Conservation (phyloP, 1,284 basidiomycete species). For the Sparassis latifolia region DNA sequence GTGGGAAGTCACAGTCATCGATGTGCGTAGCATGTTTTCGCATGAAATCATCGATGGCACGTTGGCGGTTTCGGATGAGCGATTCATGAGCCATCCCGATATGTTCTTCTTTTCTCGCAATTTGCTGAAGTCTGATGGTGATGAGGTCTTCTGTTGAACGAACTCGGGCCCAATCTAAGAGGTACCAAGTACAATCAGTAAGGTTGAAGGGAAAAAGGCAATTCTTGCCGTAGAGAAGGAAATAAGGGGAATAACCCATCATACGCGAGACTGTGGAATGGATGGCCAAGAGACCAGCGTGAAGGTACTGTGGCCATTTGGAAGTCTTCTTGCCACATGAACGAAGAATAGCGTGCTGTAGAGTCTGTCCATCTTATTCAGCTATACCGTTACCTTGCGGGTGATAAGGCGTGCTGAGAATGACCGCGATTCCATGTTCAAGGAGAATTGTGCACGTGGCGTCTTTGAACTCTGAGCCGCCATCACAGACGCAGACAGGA, state of each 20-base stretch:
- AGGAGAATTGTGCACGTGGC: constrained; percentile 18
- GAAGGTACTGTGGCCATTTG: constrained; percentile 32
- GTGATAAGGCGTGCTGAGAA: background rate
- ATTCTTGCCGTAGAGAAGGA: constrained; percentile 24
- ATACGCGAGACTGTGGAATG: background rate
- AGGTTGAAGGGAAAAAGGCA: constrained; percentile 31
- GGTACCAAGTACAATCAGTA: constrained; percentile 17
- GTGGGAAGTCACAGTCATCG: constrained; percentile 11
- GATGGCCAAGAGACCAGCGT: constrained; percentile 16
- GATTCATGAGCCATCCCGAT: constrained; percentile 6
- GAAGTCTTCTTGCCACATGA: constrained; percentile 25
- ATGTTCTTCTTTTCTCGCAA: constrained; percentile 20
- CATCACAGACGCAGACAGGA: constrained; percentile 21
- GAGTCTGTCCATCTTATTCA: constrained; percentile 29
- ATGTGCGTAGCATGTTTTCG: constrained; percentile 8
- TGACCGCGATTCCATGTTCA: constrained; percentile 25
- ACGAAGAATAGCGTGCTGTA: constrained; percentile 23
- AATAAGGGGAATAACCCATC: background rate
- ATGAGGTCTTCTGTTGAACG: constrained; percentile 20
- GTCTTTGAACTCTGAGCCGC: constrained; percentile 24
- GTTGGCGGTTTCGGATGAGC: constrained; percentile 8
- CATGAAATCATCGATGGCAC: constrained; percentile 21
- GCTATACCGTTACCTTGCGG: constrained; percentile 30
- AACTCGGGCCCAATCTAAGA: constrained; percentile 12
- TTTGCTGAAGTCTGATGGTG: constrained; percentile 13